Evolutionary conservation across 176 grass and related monocot species (phyloP).

Genomic region (Oropetium thomaeum): DNA sequence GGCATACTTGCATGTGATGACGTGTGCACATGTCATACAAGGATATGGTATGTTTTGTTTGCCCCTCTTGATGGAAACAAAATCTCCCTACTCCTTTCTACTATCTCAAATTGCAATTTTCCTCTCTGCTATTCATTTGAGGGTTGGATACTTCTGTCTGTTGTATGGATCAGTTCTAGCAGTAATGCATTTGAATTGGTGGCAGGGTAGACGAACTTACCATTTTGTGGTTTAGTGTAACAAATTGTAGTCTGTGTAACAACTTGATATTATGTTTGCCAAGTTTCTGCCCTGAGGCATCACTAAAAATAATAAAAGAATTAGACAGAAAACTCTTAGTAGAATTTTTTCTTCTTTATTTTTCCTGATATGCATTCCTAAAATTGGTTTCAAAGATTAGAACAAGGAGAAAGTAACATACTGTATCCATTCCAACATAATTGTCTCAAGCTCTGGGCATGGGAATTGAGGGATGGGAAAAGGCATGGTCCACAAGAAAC

Average conservation of each 20-base stretch:
- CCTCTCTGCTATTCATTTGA: not conserved
- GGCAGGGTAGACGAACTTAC: not conserved
- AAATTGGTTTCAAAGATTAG: conserved; percentile 4
- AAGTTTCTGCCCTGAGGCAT: no score
- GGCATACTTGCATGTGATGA: conserved; percentile 80
- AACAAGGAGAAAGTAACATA: not conserved
- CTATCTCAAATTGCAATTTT: conserved; percentile 10
- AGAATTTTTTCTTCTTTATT: not conserved
- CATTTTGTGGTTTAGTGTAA: no score
- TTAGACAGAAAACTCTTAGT: not conserved
- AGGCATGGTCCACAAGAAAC: no score
- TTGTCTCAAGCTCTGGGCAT: no score
- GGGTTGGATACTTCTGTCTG: conserved; percentile 13
- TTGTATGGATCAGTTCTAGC: not conserved
- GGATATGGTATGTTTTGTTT: conserved; percentile 68
- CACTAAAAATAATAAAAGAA: not conserved
- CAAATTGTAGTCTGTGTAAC: not conserved
- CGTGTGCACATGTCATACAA: conserved; percentile 85
- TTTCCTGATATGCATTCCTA: not conserved
- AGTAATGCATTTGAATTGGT: conserved; percentile 6
- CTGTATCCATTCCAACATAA: no score
- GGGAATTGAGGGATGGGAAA: no score
- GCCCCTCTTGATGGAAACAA: not conserved
- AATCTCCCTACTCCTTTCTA: not conserved
- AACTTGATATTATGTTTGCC: not conserved